Base-by-base conservation (phyloP, 768 basidiomycete species). In the Galerina sulciceps region DNA sequence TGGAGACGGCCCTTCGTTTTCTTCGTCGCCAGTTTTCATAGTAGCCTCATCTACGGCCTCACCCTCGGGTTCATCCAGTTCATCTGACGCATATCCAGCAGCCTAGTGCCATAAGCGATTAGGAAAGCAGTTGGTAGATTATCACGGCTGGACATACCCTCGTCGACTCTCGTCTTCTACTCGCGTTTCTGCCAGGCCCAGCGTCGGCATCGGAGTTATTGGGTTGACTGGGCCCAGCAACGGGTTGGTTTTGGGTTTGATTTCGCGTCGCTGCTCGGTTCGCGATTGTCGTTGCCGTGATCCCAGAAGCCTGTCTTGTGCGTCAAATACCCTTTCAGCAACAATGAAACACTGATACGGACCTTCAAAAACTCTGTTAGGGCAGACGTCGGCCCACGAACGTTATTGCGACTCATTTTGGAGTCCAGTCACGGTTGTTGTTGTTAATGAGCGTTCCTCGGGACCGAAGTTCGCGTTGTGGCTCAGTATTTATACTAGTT, bases 301-400 rank as follows among this genome's bases (percentile, higher is more conserved):
- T 84, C 5, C 81, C 82, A 47, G 76, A 73, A 47, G 75, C 78
- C 82, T 84, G 57, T 37, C 41, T 15, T 15, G 20, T 11, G 8
- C 46, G 20, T 62, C 36, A 59, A 36, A 18, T 13, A 15, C 26
- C 15, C 10, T 38, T 18, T 38, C 11, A 31, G 18, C 40, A n/a
- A 17, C 22, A 10, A 38, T 1, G 34, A 26, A 48, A 57, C 47
- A 37, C 14, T 5, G 15, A 4, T n/a, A 72, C 77, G 26, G 58
- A 90, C 93, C 66, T 83, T 83, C 35, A 94, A 75, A 63, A 90
- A 94, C 61, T 92, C 90, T 36, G 93, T 93, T 11, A 94, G 74
- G 0, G 93, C 93, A 18, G 91, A 93, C 0, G 89, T 85, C 2
- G 93, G 93, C 0, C 93, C 93, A 11, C 89, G 84, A 42, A 94